Evolutionary conservation across 495 filamentous ascomycete species (phyloP).

Genomic region (Neurospora sp.): DNA sequence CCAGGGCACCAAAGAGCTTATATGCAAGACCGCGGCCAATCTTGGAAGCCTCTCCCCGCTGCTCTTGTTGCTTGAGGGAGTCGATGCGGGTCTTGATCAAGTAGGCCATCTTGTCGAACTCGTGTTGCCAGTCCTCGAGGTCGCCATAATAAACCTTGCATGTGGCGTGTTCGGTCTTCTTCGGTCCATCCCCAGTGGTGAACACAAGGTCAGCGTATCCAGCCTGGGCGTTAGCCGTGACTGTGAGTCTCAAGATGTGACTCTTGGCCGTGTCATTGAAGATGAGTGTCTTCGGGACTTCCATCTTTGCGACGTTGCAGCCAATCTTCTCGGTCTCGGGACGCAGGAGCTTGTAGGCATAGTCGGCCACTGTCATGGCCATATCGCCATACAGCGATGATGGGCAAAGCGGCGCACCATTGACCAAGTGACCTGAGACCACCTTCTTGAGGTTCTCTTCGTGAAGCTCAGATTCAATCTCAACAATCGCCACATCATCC

Average conservation of each 20-base stretch:
- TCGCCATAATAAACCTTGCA: constrained; percentile 42
- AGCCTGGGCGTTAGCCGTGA: constrained; percentile 27
- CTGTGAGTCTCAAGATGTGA: constrained; percentile 38
- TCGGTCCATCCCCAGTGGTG: constrained; percentile 32
- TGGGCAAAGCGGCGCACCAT: constrained; percentile 44
- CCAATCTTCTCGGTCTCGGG: constrained; percentile 43
- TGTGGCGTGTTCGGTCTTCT: constrained; percentile 38
- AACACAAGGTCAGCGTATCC: constrained; percentile 31
- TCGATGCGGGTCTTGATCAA: constrained; percentile 46
- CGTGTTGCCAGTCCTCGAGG: constrained; percentile 35
- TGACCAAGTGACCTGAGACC: constrained; percentile 64
- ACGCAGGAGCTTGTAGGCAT: constrained; percentile 49
- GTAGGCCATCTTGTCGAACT: constrained; percentile 48
- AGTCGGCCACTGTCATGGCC: constrained; percentile 62
- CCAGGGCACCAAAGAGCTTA: constrained; percentile 61
- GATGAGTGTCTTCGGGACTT: constrained; percentile 62
- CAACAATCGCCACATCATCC: constrained; percentile 42
- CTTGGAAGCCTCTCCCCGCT: constrained; percentile 44
- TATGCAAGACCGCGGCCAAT: constrained; percentile 65
- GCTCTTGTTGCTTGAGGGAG: constrained; percentile 38
- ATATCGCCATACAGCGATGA: constrained; percentile 67
- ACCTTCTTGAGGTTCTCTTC: constrained; percentile 49
- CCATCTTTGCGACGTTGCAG: constrained; percentile 53
- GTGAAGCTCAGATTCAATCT: constrained; percentile 58
- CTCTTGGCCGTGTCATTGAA: constrained; percentile 43